Percentiles rank a stretch among this genome's conserved stretches.
phyloP scores from a whole-genome alignment of 2,329 filamentous ascomycete species.

The Botrytis deweyae region DNA sequence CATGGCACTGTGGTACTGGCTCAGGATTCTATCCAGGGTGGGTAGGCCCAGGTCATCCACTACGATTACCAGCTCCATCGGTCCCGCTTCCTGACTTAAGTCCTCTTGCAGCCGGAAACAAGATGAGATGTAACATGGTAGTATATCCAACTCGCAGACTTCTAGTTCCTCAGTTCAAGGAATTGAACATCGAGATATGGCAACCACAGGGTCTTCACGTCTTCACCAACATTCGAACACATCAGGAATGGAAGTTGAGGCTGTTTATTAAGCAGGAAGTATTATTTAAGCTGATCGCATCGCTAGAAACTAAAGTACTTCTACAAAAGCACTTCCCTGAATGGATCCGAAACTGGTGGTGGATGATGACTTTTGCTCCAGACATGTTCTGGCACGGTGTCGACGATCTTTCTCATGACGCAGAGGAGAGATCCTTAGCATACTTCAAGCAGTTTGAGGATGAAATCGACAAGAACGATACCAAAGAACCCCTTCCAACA shows the following conservation, averaged over 20 bases:
- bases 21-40: neutral
- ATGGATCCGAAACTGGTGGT: conserved; percentile 8
- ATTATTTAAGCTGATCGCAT: neutral
- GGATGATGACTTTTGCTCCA: conserved; percentile 1
- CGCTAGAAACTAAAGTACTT: neutral
- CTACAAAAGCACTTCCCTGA: neutral
- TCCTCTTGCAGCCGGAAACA: too few species aligned
- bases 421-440: neutral
- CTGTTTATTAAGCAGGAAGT: neutral
- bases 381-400: neutral
- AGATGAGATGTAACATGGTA: too few species aligned
- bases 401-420: neutral
- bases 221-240: neutral
- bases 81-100: neutral
- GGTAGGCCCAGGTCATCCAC: neutral
- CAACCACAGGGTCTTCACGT: neutral
- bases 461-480: neutral
- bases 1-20: neutral
- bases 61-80: neutral
- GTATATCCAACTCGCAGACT: too few species aligned
- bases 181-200: neutral
- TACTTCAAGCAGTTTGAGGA: neutral
- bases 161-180: neutral
- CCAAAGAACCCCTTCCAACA: neutral
- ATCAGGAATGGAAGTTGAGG: neutral